Evolutionary conservation across 176 grass and related monocot genomes (phyloP).

Genomic region (Hordeum marinum): DNA sequence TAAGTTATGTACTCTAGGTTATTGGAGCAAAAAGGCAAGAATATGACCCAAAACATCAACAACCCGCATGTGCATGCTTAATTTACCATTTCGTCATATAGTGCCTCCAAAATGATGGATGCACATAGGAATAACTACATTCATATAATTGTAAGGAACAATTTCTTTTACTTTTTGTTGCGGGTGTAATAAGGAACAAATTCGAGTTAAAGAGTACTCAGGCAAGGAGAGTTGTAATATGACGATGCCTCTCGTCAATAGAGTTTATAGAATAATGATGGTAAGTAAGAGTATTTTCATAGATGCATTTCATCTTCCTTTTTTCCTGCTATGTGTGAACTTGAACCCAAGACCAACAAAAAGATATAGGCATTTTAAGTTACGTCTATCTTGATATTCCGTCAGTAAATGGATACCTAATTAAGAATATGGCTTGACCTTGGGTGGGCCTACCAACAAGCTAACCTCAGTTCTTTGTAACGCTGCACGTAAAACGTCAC

Average conservation of each 20-base stretch:
- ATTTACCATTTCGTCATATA: not conserved
- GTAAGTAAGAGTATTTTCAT: not conserved
- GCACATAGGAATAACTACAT: no score
- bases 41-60: not conserved
- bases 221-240: not conserved
- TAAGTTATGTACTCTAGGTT: not conserved
- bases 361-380: not conserved
- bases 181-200: no score
- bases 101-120: not conserved
- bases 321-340: not conserved
- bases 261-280: not conserved
- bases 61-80: not conserved
- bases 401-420: not conserved
- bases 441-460: not conserved
- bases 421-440: not conserved
- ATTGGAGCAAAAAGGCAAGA: not conserved
- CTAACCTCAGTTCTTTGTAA: not conserved
- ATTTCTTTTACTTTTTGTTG: no score
- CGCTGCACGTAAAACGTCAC: not conserved
- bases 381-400: not conserved
- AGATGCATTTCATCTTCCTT: not conserved
- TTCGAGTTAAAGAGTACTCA: no score
- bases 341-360: not conserved
- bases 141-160: no score
- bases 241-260: not conserved